Percentiles rank a stretch among this genome's conserved stretches.
These are phyloP conservation scores for Pythium phragmiticola DNA, from an alignment of 352 stramenopile genomes.

Conservation along the genomic window DNA sequence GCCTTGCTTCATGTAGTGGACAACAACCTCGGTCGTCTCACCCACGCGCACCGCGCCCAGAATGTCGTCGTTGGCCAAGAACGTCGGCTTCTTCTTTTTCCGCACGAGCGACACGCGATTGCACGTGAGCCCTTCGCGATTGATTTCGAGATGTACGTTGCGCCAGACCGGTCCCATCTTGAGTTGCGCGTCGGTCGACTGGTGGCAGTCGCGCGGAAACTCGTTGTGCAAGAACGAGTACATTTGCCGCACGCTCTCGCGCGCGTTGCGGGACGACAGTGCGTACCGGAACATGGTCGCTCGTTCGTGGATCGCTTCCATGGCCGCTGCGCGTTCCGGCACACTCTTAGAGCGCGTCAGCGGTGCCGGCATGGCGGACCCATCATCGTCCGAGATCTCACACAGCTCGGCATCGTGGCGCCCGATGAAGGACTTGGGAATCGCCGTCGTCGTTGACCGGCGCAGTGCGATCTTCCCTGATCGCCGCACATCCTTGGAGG, in stretches of 20 bases:
- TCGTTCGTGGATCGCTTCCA: conserved; percentile 58
- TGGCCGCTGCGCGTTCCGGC: conserved; percentile 45
- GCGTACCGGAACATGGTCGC: conserved; percentile 64
- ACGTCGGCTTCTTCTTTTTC: conserved; percentile 47
- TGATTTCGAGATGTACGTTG: conserved; percentile 55
- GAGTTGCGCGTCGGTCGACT: conserved; percentile 36
- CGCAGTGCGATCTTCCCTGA: conserved; percentile 32
- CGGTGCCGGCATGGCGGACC: not conserved
- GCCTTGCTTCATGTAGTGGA: conserved; percentile 71
- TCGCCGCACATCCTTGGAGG: not conserved
- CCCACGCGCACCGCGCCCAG: conserved; percentile 58
- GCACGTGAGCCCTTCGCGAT: conserved; percentile 64
- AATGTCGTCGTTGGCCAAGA: conserved; percentile 60
- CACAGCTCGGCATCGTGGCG: conserved; percentile 1
- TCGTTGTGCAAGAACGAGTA: conserved; percentile 55
- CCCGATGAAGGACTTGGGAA: conserved; percentile 29
- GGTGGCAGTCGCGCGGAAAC: conserved; percentile 48
- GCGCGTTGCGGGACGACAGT: conserved; percentile 44
- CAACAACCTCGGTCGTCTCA: conserved; percentile 34
- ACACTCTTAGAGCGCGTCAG: conserved; percentile 58
- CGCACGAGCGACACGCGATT: conserved; percentile 50
- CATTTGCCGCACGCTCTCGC: conserved; percentile 71
- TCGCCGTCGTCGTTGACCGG: conserved; percentile 51
- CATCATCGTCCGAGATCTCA: conserved; percentile 13
- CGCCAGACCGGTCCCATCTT: conserved; percentile 54